These are phyloP conservation scores for Stachybotrys chlorohalonatus DNA, from an alignment of 2,329 filamentous ascomycete species.

Conservation along the genomic window DNA sequence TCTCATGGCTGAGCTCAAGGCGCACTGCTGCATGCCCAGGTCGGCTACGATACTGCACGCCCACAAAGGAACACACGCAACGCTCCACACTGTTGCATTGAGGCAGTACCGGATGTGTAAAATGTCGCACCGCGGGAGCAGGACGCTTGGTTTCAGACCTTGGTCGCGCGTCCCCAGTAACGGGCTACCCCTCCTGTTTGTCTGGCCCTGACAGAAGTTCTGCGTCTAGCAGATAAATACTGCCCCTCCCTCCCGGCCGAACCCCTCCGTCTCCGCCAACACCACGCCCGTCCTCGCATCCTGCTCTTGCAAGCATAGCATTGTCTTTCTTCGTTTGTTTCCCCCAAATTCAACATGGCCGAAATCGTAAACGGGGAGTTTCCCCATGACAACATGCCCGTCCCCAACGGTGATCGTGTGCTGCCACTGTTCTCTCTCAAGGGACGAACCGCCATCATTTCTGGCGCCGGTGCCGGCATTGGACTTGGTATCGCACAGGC, in stretches of 20 bases:
- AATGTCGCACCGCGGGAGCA: background rate
- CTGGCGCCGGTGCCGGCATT: slow-evolving; percentile 58
- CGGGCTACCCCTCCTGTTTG: background rate
- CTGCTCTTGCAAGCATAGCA: background rate
- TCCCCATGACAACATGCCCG: slow-evolving; percentile 44
- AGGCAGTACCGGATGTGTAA: background rate
- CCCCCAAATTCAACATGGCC: slow-evolving; percentile 19
- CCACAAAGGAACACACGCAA: background rate
- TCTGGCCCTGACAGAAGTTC: too few relatives aligned
- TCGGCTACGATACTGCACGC: background rate
- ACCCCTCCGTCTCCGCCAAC: background rate
- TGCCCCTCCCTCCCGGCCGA: too few relatives aligned
- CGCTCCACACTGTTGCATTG: background rate
- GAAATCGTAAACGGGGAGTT: slow-evolving; percentile 41
- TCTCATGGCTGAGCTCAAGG: too few relatives aligned
- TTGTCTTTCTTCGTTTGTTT: background rate
- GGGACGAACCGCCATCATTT: slow-evolving; percentile 61
- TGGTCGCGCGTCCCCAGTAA: background rate
- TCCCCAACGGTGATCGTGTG: slow-evolving; percentile 39
- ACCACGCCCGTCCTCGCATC: background rate
- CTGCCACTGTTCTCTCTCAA: slow-evolving; percentile 61
- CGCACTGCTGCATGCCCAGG: background rate
- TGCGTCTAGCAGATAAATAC: background rate
- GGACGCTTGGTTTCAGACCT: background rate
- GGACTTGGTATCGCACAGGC: slow-evolving; percentile 55